Percentiles rank a stretch among this genome's conserved stretches.
phyloP scores from a whole-genome alignment of 192 early-diverging fungal genomes.

The Blastocladiella britannica region DNA sequence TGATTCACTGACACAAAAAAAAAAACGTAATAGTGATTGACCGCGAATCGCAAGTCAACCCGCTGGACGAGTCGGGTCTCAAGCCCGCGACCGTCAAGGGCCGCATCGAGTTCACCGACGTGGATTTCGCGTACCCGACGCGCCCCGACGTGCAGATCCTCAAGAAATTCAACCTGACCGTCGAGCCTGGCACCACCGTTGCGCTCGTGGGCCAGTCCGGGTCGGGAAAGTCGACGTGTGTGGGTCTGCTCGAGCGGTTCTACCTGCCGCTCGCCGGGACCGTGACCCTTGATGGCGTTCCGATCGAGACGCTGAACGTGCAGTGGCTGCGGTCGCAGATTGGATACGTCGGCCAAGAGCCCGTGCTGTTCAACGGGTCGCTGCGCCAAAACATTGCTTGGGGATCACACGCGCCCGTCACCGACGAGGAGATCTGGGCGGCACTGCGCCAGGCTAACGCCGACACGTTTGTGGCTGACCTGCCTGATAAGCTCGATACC shows the following conservation, averaged over 20 bases:
- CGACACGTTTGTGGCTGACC: slow-evolving; percentile 61
- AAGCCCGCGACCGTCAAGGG: slow-evolving; percentile 29
- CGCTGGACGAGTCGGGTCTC: slow-evolving; percentile 4
- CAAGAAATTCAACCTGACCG: slow-evolving; percentile 40
- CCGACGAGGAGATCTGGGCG: slow-evolving; percentile 30
- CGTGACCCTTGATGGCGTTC: slow-evolving; percentile 51
- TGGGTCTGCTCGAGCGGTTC: slow-evolving; percentile 70
- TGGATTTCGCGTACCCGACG: slow-evolving; percentile 67
- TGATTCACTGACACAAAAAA: too few species aligned
- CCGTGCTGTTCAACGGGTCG: slow-evolving; percentile 57
- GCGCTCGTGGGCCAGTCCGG: slow-evolving; percentile 80
- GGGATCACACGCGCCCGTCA: slow-evolving; percentile 26
- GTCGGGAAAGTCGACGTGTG: slow-evolving; percentile 67
- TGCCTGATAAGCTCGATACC: slow-evolving; percentile 66
- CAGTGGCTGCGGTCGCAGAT: slow-evolving; percentile 66
- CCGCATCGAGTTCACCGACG: slow-evolving; percentile 51
- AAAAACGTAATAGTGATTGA: too few species aligned
- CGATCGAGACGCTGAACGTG: slow-evolving; percentile 56
- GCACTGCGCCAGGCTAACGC: slow-evolving; percentile 36
- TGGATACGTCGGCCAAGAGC: slow-evolving; percentile 79
- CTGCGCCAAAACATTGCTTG: slow-evolving; percentile 67
- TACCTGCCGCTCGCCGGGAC: slow-evolving; percentile 37
- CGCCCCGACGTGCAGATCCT: slow-evolving; percentile 63
- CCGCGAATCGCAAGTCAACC: background rate
- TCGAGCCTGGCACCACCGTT: slow-evolving; percentile 54